Conservation (phyloP, 805 yeast species). For the Tetrapisispora iriomotensis region DNA sequence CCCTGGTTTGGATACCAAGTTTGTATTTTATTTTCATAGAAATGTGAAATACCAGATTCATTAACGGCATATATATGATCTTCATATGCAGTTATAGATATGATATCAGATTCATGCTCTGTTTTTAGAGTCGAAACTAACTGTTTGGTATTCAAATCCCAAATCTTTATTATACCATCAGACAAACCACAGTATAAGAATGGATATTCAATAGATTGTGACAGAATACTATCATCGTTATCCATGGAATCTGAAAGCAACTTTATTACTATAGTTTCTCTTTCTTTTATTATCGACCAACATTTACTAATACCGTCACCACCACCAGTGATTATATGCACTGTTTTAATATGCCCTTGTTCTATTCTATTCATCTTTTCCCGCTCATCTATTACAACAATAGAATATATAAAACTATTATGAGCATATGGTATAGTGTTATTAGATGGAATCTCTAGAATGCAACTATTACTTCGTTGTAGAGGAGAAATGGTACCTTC, state of each 20-base stretch:
- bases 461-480: constrained; percentile 10
- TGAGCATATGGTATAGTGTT: constrained; percentile 78
- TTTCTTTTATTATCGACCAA: constrained; percentile 47
- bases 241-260: constrained; percentile 27
- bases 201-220: constrained; percentile 53
- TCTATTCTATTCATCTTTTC: too few species aligned
- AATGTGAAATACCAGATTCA: constrained; percentile 38
- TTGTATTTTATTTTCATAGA: constrained; percentile 35
- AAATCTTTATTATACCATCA: constrained; percentile 64
- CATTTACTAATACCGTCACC: constrained; percentile 85
- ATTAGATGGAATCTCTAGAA: constrained; percentile 57
- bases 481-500: neutral
- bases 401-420: constrained; percentile 77
- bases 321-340: constrained; percentile 52
- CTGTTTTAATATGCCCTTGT: neutral
- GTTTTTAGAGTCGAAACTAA: constrained; percentile 37
- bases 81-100: constrained; percentile 33
- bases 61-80: constrained; percentile 26
- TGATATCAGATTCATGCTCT: constrained; percentile 39
- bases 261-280: constrained; percentile 9
- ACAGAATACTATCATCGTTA: constrained; percentile 61
- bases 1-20: constrained; percentile 48
- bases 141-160: constrained; percentile 83
- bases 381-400: constrained; percentile 23
- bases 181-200: constrained; percentile 77